These are phyloP conservation scores for Aspergillus neoniger DNA, from an alignment of 2,329 filamentous ascomycete species.

Conservation along the genomic window DNA sequence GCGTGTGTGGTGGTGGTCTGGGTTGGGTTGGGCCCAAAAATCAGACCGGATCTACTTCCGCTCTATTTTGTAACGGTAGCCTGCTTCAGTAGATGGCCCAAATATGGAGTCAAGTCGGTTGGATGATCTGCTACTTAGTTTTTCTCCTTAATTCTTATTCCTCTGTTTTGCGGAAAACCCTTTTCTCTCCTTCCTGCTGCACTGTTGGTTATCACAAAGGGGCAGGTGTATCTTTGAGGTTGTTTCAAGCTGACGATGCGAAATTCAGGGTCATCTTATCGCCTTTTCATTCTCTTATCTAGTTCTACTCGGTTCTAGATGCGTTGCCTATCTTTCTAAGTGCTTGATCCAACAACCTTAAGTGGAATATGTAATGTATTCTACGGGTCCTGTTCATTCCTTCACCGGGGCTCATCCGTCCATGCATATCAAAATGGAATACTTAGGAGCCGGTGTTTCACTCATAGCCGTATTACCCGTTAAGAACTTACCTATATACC, in stretches of 20 bases:
- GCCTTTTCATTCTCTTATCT: too few species aligned
- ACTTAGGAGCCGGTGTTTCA: too few species aligned
- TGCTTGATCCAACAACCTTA: too few species aligned
- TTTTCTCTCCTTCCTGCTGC: not conserved
- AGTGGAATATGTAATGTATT: too few species aligned
- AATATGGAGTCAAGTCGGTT: not conserved
- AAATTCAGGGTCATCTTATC: not conserved
- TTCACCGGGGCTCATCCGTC: too few species aligned
- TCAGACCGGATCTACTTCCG: slow-evolving; percentile 2
- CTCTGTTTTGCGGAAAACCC: too few species aligned
- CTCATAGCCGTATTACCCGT: too few species aligned
- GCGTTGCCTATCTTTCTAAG: too few species aligned
- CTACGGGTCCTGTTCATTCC: too few species aligned
- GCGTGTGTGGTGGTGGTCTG: not conserved
- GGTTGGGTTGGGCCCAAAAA: not conserved
- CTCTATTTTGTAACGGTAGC: not conserved
- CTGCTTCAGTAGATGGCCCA: not conserved
- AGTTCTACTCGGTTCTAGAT: not conserved
- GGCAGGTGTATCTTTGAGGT: not conserved
- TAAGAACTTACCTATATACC: too few species aligned
- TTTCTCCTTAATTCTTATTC: not conserved
- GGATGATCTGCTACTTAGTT: not conserved
- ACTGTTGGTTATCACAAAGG: not conserved
- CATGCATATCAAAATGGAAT: too few species aligned
- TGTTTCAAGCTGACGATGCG: not conserved